Evolutionary conservation across 1,139 yeast species (phyloP).

Genomic region (Magnusiomyces fungicola): DNA sequence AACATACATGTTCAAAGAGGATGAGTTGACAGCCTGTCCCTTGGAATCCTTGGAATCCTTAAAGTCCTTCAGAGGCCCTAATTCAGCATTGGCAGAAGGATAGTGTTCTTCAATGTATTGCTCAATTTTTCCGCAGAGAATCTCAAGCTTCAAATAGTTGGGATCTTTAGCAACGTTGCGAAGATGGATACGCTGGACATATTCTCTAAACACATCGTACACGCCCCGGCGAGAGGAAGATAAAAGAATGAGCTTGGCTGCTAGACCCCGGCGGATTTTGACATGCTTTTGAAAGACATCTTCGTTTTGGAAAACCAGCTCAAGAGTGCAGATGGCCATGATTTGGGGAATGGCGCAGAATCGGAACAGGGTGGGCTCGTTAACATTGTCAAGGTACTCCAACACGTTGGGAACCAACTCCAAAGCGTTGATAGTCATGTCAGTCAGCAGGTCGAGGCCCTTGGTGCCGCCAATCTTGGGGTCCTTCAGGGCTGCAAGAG

Average conservation of each 20-base stretch:
- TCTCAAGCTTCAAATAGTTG: slow-evolving; percentile 75
- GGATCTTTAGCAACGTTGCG: slow-evolving; percentile 77
- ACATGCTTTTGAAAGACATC: slow-evolving; percentile 62
- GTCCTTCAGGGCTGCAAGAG: slow-evolving; percentile 41
- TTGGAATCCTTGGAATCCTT: too few species aligned
- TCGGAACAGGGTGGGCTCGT: slow-evolving; percentile 76
- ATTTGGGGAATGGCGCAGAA: slow-evolving; percentile 98
- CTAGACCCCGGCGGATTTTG: slow-evolving; percentile 89
- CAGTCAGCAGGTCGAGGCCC: slow-evolving; percentile 64
- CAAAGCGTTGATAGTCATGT: slow-evolving; percentile 73
- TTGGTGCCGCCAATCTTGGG: slow-evolving; percentile 44
- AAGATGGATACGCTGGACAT: slow-evolving; percentile 69
- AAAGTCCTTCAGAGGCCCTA: too few species aligned
- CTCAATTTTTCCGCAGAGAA: slow-evolving; percentile 80
- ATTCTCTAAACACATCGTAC: slow-evolving; percentile 63
- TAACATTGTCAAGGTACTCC: slow-evolving; percentile 64
- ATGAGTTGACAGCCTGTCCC: too few species aligned
- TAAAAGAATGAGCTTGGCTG: slow-evolving; percentile 67
- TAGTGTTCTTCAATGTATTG: slow-evolving; percentile 60
- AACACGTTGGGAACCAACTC: slow-evolving; percentile 72
- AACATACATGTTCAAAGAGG: slow-evolving; percentile 18
- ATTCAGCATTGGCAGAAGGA: too few species aligned
- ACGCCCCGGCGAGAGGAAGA: slow-evolving; percentile 74
- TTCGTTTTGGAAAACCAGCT: slow-evolving; percentile 76
- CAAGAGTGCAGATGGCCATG: slow-evolving; percentile 94